Base-by-base conservation (phyloP, 768 basidiomycete species). In the Mycena floridula region DNA sequence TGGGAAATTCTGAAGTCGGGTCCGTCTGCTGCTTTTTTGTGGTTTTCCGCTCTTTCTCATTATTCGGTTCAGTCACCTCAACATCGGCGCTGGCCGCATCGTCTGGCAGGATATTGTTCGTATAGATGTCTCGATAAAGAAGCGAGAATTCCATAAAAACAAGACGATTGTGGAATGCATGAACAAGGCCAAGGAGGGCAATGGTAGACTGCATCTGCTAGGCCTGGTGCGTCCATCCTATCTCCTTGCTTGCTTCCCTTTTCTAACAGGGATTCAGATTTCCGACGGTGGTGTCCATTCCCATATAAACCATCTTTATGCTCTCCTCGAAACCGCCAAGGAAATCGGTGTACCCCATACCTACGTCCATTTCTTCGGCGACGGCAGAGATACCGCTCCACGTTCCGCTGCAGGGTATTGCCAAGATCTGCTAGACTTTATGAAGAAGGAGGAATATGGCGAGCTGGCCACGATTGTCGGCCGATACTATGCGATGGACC, bases 1-100 rank as follows among this genome's bases (percentile, higher is more conserved):
- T 97, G 94, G 94, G 93, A 13, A 95, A 97, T 69, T 95, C 93
- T 2, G 93, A 97, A 67, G 93, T 96, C 50, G 94, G 93, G 89
- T 93, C 57, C 46, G 88, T 68, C 24, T 12, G 43, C 25, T 12
- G 30, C 18, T 12, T 16, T 21, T 36, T 49, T 43, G 44, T 28
- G 43, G 26, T 6, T 47, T 36, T 44, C 16, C 12, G 37, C 15
- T 16, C 43, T 27, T 26, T n/a, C 20, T 15, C 22, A 7, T 22
- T 15, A 36, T 43, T 12, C 25, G 35, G 40, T 8, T 26, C 24
- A 95, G 92, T 3, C 93, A 96, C 59, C 67, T 96, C 48, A 97
- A 97, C 64, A 90, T 94, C 52, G 93, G 93, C 26, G 93, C 93
- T 43, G 93, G 93, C 1, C 82, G 93, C 20, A 76, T 95, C 40